Conservation (phyloP, 169 alveolate genomes). For the Eimeria sp. region DNA sequence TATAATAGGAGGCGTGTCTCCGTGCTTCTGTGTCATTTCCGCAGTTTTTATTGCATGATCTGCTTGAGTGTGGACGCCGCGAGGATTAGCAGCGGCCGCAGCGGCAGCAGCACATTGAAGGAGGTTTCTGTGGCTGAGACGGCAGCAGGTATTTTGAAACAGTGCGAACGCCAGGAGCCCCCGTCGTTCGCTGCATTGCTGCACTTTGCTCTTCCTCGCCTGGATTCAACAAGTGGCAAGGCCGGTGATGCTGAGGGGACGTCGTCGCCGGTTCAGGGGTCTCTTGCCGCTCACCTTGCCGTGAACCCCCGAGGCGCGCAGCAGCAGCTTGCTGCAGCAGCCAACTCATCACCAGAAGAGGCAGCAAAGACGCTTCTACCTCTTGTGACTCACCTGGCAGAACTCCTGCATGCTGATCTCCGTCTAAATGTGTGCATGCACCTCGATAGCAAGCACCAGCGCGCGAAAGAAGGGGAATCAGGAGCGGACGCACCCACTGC, state of each 20-base stretch:
- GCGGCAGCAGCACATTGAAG: conserved; percentile 25
- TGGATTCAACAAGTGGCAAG: background rate
- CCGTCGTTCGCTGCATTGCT: conserved; percentile 39
- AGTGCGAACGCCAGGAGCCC: conserved; percentile 29
- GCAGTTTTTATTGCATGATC: conserved; percentile 64
- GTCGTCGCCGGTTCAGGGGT: background rate
- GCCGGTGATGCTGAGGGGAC: background rate
- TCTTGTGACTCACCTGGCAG: conserved; percentile 33
- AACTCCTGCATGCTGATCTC: conserved; percentile 37
- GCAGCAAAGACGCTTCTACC: conserved; percentile 25
- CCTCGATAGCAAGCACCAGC: background rate
- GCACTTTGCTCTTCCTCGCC: conserved; percentile 36
- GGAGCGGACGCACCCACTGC: conserved; percentile 20
- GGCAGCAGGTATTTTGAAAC: conserved; percentile 41
- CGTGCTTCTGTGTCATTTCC: background rate
- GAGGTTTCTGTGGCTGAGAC: conserved; percentile 57
- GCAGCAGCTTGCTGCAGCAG: conserved; percentile 70
- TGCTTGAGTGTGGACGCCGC: background rate
- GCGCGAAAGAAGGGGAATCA: background rate
- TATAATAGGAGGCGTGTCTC: background rate
- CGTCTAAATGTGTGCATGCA: conserved; percentile 13
- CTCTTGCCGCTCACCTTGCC: background rate
- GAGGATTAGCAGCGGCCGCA: conserved; percentile 2
- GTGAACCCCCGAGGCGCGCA: conserved; percentile 20
- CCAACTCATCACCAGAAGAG: conserved; percentile 37